Base-by-base conservation (phyloP, 169 alveolate genomes). In the Plasmodium berghei region DNA sequence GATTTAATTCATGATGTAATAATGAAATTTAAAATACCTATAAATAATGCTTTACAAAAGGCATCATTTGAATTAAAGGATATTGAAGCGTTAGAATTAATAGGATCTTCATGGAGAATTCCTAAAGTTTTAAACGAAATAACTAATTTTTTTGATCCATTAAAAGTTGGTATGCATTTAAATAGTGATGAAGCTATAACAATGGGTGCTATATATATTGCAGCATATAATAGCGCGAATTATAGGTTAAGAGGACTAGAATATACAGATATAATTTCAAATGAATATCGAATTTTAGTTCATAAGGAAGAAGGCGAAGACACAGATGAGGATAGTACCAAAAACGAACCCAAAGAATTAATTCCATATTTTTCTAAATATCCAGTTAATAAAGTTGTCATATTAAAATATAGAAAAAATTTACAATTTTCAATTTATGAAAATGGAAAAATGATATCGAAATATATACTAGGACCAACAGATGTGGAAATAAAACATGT, bases 161-260 rank as follows among this genome's bases (percentile, higher is more conserved):
- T 87, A 58, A 75, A 52, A 70, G 91, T 94, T 16, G 96, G 95
- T 24, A 90, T 94, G 93, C 96, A 94, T 73, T 88, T 94, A 24
- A 94, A 94, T 63, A 94, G 95, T 48, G 96, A 94, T 67, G 96
- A 94, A 59, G 94, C 96, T 9, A 73, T 94, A 46, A 94, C 96
- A 12, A 92, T 92, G 93, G 96, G 96, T 14, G 62, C 92, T 49
- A 92, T 94, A 0, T 94, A 90, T 58, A 87, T 92, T 52, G 95
- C 95, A 14, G 96, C 96, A 10, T 92, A 90, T 48, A 93, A 88
- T 46, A 93, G 93, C 67, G 94, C 93, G 1, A 92, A 92, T 72
- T 93, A 92, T 64, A 72, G 92, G 66, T 64, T 93, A 90, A 93
- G 85, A 67, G 89, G 87, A 49, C 77, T 92, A 18, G 86, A 58